Evolutionary conservation across 805 yeast genomes (phyloP).

Genomic region (Kuraishia capsulata): DNA sequence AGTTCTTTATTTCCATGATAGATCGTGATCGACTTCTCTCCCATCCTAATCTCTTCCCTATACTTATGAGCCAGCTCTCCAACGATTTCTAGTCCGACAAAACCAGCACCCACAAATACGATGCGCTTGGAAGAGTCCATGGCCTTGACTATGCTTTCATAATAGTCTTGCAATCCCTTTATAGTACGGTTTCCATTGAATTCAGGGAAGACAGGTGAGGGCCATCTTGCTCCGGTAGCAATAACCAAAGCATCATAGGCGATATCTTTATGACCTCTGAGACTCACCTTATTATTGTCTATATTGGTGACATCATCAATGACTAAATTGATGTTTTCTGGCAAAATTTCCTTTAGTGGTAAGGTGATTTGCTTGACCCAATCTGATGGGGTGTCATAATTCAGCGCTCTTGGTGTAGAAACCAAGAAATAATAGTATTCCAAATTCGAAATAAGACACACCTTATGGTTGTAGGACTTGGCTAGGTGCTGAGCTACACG

Average conservation of each 20-base stretch:
- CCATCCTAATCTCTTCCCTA: neutral
- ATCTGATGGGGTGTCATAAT: conserved; percentile 4
- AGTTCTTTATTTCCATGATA: conserved; percentile 13
- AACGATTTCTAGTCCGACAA: conserved; percentile 18
- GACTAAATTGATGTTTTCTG: conserved; percentile 12
- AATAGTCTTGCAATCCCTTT: neutral
- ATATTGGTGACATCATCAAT: conserved; percentile 12
- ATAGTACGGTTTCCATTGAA: conserved; percentile 12
- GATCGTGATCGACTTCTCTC: conserved; percentile 13
- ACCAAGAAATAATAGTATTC: conserved; percentile 8
- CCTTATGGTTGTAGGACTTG: neutral
- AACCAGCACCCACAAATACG: conserved; percentile 24
- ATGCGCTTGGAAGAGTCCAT: conserved; percentile 13
- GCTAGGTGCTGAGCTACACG: conserved; percentile 4
- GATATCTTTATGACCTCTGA: conserved; percentile 6
- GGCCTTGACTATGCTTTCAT: conserved; percentile 6
- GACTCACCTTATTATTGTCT: conserved; percentile 8
- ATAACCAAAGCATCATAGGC: conserved; percentile 16
- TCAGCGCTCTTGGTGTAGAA: conserved; percentile 5
- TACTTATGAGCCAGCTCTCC: conserved; percentile 21
- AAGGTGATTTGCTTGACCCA: conserved; percentile 4
- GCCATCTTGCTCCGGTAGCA: conserved; percentile 22
- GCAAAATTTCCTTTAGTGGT: conserved; percentile 11
- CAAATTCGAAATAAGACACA: conserved; percentile 9
- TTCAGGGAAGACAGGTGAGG: conserved; percentile 12